These are phyloP conservation scores for Solanum phureja DNA, from an alignment of 257 asterid species.

Conservation along the genomic window DNA sequence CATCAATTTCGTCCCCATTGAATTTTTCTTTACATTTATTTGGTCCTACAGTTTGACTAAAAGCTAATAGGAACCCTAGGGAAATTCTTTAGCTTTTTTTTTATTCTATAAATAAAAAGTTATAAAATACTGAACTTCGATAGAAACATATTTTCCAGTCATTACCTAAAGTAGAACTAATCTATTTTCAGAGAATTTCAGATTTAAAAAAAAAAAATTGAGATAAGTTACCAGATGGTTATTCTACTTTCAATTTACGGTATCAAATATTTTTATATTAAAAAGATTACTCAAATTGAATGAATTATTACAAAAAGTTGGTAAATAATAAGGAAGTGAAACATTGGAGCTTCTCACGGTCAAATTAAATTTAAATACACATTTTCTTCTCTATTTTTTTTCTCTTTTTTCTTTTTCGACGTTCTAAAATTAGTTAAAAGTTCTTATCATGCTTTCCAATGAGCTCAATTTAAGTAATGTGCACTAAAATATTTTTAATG, in stretches of 20 bases:
- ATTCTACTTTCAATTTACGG: not conserved
- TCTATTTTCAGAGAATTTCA: not conserved
- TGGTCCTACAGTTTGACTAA: not conserved
- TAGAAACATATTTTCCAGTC: not conserved
- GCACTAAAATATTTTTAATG: not conserved
- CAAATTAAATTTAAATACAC: not conserved
- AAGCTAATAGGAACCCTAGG: not conserved
- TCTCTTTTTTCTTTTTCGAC: not conserved
- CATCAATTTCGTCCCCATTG: not conserved
- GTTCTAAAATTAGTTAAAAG: not conserved
- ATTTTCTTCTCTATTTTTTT: not conserved
- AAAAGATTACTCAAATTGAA: not conserved
- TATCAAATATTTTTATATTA: not conserved
- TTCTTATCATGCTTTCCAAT: not conserved
- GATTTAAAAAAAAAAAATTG: accelerated
- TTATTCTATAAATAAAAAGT: not conserved
- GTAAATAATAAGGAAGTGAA: not conserved
- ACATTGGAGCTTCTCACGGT: not conserved
- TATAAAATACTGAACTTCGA: not conserved
- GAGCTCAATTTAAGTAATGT: not conserved
- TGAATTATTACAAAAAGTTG: not conserved
- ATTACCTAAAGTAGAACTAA: not conserved
- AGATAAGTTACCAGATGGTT: not conserved
- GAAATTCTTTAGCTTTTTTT: not conserved
- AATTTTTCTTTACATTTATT: not conserved